phyloP scores from a whole-genome alignment of 495 filamentous ascomycete genomes.

The Corynascus novoguineensis region DNA sequence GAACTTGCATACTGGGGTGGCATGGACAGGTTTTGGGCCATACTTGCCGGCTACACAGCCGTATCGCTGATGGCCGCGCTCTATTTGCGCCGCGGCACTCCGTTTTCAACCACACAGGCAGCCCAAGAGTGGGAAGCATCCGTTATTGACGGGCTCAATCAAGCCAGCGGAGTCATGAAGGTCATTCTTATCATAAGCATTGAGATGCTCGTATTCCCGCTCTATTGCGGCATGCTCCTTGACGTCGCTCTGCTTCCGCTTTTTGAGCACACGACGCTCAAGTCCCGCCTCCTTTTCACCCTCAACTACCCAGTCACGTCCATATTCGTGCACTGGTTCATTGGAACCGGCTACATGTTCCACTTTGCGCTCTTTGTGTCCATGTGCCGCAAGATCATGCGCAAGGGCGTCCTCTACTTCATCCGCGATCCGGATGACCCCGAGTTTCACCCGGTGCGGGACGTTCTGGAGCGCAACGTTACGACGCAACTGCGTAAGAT shows the following conservation, averaged over 20 bases:
- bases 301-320: slow-evolving; percentile 72
- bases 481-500: slow-evolving; percentile 95
- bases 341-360: slow-evolving; percentile 99
- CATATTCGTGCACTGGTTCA: slow-evolving; percentile 97
- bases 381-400: slow-evolving; percentile 98
- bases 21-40: slow-evolving; percentile 71
- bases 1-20: slow-evolving; percentile 70
- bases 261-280: slow-evolving; percentile 71
- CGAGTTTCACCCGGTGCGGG: slow-evolving; percentile 94
- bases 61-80: slow-evolving; percentile 66
- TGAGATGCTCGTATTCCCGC: slow-evolving; percentile 95
- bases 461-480: slow-evolving; percentile 91
- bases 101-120: slow-evolving; percentile 58
- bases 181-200: slow-evolving; percentile 98
- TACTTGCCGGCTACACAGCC: slow-evolving; percentile 72
- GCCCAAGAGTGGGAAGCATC: slow-evolving; percentile 69
- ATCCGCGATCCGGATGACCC: slow-evolving; percentile 98
- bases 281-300: slow-evolving; percentile 70
- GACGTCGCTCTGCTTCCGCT: slow-evolving; percentile 85
- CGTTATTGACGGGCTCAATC: slow-evolving; percentile 76
- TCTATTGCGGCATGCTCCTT: slow-evolving; percentile 90
- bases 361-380: slow-evolving; percentile 98
- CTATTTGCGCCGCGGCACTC: slow-evolving; percentile 66
- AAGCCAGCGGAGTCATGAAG: slow-evolving; percentile 95
- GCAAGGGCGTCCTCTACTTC: slow-evolving; percentile 91